Percentiles rank a stretch among this genome's conserved stretches.
These are phyloP conservation scores for Forsythia suspensa DNA, from an alignment of 257 asterid genomes.

Conservation along the genomic window DNA sequence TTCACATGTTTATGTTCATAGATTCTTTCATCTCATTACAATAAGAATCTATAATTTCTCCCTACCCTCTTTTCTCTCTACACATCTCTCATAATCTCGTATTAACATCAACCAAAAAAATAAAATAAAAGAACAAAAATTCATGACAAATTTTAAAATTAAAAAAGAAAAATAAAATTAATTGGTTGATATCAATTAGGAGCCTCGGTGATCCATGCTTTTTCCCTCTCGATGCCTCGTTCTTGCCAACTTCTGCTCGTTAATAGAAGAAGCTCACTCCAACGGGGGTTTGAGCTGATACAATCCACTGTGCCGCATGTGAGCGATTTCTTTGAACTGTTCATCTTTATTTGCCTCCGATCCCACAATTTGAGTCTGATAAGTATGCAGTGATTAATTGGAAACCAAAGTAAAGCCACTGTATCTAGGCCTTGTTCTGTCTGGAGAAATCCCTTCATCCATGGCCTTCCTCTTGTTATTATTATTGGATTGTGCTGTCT, in stretches of 20 bases:
- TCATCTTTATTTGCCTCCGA: background rate
- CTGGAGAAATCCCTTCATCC: constrained; percentile 62
- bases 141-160: background rate
- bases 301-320: background rate
- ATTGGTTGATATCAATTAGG: background rate
- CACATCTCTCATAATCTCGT: background rate
- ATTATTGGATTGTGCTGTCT: constrained; percentile 19
- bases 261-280: background rate
- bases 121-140: background rate
- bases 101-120: background rate
- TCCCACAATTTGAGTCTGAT: background rate
- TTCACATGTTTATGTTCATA: background rate
- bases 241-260: background rate
- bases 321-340: no score
- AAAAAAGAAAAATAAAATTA: background rate
- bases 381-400: constrained; percentile 27
- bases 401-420: constrained; percentile 38
- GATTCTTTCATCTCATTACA: background rate
- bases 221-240: background rate
- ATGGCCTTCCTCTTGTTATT: constrained; percentile 55
- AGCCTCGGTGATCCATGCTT: background rate
- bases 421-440: constrained; percentile 64
- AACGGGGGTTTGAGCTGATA: background rate
- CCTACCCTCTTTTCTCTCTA: background rate
- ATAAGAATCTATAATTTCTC: background rate